Conservation (phyloP, 345 rosid genomes). For the Eucalyptus marginata region DNA sequence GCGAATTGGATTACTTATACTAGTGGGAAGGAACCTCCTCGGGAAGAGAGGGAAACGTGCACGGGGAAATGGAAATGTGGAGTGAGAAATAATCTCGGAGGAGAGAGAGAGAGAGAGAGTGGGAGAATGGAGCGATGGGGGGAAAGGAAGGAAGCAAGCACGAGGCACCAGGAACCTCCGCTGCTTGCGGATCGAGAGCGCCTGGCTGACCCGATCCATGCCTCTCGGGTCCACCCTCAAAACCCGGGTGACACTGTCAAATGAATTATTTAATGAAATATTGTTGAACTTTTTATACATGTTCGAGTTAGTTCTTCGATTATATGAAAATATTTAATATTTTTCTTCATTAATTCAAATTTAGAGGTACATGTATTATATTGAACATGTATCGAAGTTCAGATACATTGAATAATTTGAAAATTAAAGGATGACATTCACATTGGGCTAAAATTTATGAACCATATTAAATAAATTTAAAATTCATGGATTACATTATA, state of each 20-base stretch:
- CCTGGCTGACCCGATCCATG: background rate
- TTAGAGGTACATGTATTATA: too few species aligned
- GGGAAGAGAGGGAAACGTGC: background rate
- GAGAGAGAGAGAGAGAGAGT: background rate
- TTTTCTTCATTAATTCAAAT: too few species aligned
- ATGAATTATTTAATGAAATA: background rate
- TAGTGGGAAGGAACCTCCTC: background rate
- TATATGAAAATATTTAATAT: too few species aligned
- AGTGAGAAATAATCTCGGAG: background rate
- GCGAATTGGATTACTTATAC: background rate
- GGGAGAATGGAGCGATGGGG: background rate
- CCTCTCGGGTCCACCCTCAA: background rate
- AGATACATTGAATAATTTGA: too few species aligned
- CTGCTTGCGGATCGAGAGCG: background rate
- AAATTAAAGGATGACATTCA: too few species aligned
- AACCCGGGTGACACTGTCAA: background rate
- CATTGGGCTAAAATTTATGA: too few species aligned
- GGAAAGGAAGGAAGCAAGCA: background rate
- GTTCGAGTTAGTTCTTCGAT: too few species aligned
- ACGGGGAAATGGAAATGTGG: background rate
- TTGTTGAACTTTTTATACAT: too few species aligned
- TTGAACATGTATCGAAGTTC: too few species aligned
- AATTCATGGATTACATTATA: rapidly evolving
- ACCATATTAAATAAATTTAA: too few species aligned
- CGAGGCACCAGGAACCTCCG: background rate